Conservation (phyloP, 2,329 filamentous ascomycete genomes). For the Calonectria pteridis region DNA sequence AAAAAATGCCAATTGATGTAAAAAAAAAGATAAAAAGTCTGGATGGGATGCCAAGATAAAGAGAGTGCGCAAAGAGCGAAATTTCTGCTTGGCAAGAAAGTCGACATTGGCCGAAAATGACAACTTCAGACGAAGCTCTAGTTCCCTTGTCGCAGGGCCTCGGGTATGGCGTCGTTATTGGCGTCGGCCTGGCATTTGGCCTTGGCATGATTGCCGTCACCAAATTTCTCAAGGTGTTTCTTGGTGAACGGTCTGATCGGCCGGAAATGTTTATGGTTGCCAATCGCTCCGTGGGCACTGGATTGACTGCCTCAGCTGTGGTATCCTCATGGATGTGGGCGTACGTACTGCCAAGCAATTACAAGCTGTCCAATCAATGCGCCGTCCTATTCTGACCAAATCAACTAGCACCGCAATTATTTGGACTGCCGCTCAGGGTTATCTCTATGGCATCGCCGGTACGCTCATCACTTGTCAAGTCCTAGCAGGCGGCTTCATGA, state of each 20-base stretch:
- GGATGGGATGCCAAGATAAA: not conserved
- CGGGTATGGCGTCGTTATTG: slow-evolving; percentile 27
- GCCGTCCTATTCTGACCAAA: not conserved
- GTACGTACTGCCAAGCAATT: not conserved
- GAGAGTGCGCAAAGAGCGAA: not conserved
- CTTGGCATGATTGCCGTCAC: slow-evolving; percentile 26
- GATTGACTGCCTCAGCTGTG: slow-evolving; percentile 21
- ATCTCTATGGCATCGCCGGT: slow-evolving; percentile 22
- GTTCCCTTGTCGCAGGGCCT: slow-evolving; percentile 21
- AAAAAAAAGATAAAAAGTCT: not conserved
- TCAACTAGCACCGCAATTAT: slow-evolving; percentile 20
- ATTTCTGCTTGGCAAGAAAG: not conserved
- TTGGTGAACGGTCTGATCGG: slow-evolving; percentile 20
- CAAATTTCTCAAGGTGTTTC: slow-evolving; percentile 13
- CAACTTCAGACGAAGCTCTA: slow-evolving; percentile 10
- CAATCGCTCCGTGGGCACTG: slow-evolving; percentile 21
- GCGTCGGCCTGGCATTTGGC: slow-evolving; percentile 24
- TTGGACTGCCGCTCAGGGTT: slow-evolving; percentile 23
- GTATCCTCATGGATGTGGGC: slow-evolving; percentile 25
- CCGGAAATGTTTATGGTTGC: slow-evolving; percentile 28
- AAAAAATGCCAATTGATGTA: not conserved
- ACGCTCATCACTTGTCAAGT: not conserved
- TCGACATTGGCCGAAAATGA: not conserved
- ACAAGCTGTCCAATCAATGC: not conserved
- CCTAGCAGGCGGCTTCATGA: not conserved